These are phyloP conservation scores for Pholiota conissans DNA, from an alignment of 768 basidiomycete species.

Conservation along the genomic window DNA sequence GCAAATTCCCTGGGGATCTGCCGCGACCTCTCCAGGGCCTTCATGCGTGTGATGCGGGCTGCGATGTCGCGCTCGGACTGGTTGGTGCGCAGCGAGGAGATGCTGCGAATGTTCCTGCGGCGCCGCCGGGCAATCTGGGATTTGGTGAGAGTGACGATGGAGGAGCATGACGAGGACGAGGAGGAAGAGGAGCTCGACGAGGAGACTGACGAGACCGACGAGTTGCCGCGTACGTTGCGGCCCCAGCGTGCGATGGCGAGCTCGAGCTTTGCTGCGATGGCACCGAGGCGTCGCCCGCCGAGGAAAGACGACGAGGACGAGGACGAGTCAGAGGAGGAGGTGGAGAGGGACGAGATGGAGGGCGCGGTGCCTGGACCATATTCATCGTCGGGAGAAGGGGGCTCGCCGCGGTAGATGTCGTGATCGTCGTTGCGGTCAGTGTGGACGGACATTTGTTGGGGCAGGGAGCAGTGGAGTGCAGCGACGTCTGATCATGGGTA, in stretches of 20 bases:
- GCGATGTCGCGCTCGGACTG: conserved; percentile 61
- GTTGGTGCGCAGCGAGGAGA: conserved; percentile 49
- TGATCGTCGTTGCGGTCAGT: conserved; percentile 28
- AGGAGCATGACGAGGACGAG: conserved; percentile 42
- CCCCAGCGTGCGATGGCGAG: conserved; percentile 75
- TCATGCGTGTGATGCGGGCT: conserved; percentile 57
- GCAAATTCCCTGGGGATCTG: conserved; percentile 63
- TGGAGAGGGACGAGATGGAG: conserved; percentile 34
- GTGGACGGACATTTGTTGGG: conserved; percentile 19
- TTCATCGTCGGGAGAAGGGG: conserved; percentile 29
- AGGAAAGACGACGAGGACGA: conserved; percentile 37
- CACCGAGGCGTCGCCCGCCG: conserved; percentile 44
- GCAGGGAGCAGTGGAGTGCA: neutral
- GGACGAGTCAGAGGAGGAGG: conserved; percentile 41
- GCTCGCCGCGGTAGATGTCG: conserved; percentile 65
- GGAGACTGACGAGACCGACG: conserved; percentile 40
- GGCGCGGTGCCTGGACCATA: conserved; percentile 23
- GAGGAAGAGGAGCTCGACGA: conserved; percentile 46
- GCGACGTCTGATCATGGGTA: neutral
- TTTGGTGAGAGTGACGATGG: conserved; percentile 39
- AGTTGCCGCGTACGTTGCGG: conserved; percentile 40
- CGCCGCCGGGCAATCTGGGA: conserved; percentile 38
- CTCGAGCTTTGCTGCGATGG: conserved; percentile 64
- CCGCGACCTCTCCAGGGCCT: conserved; percentile 61
- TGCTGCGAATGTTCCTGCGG: conserved; percentile 47